Evolutionary conservation across 192 early-diverging fungal species (phyloP).

Genomic region (Linnemannia elongata): DNA sequence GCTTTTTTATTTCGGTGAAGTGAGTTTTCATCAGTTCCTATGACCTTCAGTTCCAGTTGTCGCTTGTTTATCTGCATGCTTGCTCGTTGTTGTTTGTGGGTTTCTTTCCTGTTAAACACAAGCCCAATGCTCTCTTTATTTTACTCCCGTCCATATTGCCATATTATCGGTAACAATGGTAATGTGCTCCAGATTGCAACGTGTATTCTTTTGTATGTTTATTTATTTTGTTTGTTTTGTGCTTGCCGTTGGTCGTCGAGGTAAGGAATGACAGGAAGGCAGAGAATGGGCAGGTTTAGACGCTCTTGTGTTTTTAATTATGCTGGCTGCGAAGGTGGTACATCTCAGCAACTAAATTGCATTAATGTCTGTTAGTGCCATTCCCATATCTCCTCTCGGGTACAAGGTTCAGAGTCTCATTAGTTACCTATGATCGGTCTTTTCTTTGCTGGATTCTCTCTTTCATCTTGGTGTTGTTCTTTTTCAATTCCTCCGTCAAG

Average conservation of each 20-base stretch:
- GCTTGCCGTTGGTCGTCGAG: neutral
- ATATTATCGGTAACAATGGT: neutral
- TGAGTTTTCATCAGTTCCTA: neutral
- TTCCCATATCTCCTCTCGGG: neutral
- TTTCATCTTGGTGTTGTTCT: neutral
- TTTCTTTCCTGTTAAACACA: neutral
- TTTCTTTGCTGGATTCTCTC: neutral
- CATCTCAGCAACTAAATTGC: conserved; percentile 5
- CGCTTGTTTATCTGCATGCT: neutral
- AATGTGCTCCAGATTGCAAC: neutral
- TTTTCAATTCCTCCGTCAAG: neutral
- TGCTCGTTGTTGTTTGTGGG: neutral
- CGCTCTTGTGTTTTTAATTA: conserved; percentile 3
- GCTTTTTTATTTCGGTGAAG: neutral
- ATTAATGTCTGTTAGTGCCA: neutral
- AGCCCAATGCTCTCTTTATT: neutral
- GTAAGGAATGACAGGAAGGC: neutral
- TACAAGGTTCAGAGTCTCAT: conserved; percentile 1
- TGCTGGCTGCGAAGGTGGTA: neutral
- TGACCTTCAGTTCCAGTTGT: neutral
- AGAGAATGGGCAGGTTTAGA: neutral
- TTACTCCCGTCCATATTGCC: neutral
- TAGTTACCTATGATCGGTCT: neutral
- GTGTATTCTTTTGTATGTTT: neutral
- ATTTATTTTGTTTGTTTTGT: neutral